Conservation (phyloP, 495 filamentous ascomycete genomes). For the Neurospora hispaniola region DNA sequence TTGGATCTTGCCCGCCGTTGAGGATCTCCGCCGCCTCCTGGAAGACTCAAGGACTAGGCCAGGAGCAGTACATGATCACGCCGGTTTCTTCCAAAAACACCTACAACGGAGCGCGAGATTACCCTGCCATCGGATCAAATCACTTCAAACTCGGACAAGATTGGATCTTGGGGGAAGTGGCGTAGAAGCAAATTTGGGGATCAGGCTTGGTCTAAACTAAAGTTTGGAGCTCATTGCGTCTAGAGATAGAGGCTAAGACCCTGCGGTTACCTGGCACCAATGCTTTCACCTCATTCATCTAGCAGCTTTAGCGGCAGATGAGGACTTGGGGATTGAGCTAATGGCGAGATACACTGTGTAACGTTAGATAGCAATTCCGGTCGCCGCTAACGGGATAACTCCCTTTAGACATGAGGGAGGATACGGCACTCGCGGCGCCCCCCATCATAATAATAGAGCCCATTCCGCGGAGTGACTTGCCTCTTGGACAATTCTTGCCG, state of each 20-base stretch:
- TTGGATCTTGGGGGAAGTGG: not conserved
- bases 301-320: not conserved
- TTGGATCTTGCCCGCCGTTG: not conserved
- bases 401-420: not conserved
- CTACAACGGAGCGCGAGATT: not conserved
- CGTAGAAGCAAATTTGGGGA: not conserved
- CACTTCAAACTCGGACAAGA: not conserved
- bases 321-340: not conserved
- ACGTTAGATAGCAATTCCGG: not conserved
- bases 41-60: not conserved
- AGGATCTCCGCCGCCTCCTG: not conserved
- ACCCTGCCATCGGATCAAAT: not conserved
- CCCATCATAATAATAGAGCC: not conserved
- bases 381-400: not conserved
- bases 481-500: not conserved
- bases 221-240: not conserved
- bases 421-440: not conserved
- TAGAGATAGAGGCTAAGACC: not conserved
- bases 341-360: not conserved
- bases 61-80: not conserved
- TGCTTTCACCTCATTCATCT: not conserved
- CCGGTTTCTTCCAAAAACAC: not conserved
- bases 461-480: not conserved
- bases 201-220: not conserved
- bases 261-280: not conserved